Evolutionary conservation across 2,329 filamentous ascomycete species (phyloP).

Genomic region (Cercospora zeina): DNA sequence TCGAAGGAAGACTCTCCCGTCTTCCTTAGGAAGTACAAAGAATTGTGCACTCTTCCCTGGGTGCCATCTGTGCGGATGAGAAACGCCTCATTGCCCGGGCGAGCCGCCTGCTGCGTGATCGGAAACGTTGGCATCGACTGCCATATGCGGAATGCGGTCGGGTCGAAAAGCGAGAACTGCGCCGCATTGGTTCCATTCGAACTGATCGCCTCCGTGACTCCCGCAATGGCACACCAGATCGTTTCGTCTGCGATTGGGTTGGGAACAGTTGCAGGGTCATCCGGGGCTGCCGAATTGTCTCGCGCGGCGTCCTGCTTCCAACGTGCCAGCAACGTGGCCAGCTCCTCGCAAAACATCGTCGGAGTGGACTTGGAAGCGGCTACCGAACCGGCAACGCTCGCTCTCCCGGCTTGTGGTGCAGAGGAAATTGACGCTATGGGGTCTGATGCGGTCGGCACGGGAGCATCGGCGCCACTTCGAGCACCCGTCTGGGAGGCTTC

Average conservation of each 20-base stretch:
- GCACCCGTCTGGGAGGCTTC: background rate
- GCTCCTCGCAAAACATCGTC: background rate
- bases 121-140: background rate
- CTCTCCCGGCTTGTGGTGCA: background rate
- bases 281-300: too few relatives aligned
- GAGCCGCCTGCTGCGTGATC: background rate
- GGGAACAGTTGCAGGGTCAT: background rate
- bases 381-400: background rate
- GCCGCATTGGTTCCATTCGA: background rate
- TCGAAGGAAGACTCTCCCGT: background rate
- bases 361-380: background rate
- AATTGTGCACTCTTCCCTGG: background rate
- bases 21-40: conserved; percentile 1
- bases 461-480: too few relatives aligned
- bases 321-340: background rate
- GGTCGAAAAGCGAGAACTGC: conserved; percentile 7
- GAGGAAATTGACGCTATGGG: background rate
- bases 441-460: too few relatives aligned
- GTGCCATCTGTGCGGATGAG: background rate
- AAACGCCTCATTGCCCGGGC: conserved; percentile 3
- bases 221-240: conserved; percentile 7
- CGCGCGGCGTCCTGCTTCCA: background rate
- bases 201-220: conserved; percentile 5
- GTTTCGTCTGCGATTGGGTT: background rate
- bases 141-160: background rate